phyloP scores from a whole-genome alignment of 495 filamentous ascomycete genomes.

The Hypoxylon rickii region DNA sequence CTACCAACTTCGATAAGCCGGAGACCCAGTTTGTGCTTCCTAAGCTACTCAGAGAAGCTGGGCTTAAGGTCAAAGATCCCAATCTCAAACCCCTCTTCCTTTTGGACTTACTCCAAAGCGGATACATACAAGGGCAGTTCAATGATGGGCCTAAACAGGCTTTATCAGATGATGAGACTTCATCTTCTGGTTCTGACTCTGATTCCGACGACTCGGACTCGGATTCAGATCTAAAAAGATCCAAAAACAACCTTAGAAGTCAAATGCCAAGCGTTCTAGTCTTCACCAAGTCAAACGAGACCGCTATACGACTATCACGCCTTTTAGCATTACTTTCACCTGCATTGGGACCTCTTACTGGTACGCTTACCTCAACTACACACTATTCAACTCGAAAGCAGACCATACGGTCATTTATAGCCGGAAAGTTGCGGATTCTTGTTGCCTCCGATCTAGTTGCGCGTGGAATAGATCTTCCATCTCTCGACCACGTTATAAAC shows the following conservation, averaged over 20 bases:
- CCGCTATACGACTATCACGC: conserved; percentile 75
- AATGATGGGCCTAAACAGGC: conserved; percentile 1
- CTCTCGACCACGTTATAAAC: conserved; percentile 84
- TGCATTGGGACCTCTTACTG: conserved; percentile 57
- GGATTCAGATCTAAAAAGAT: conserved; percentile 15
- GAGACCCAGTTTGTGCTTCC: conserved; percentile 63
- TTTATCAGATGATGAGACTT: conserved; percentile 35
- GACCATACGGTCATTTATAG: conserved; percentile 65
- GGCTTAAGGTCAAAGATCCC: conserved; percentile 73
- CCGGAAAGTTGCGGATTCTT: conserved; percentile 69
- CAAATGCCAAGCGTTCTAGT: conserved; percentile 64
- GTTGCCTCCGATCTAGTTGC: conserved; percentile 91
- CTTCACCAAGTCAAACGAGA: conserved; percentile 88
- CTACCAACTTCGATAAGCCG: conserved; percentile 34
- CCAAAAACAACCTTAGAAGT: not conserved
- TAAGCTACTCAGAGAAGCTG: conserved; percentile 68
- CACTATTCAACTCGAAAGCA: conserved; percentile 63
- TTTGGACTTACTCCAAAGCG: conserved; percentile 60
- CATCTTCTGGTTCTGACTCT: conserved; percentile 38
- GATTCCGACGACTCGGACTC: conserved; percentile 28
- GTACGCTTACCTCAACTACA: conserved; percentile 75
- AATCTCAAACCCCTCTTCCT: conserved; percentile 86
- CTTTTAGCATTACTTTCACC: conserved; percentile 74
- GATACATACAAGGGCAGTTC: conserved; percentile 31
- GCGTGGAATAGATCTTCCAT: conserved; percentile 84